Conservation (phyloP, 2,329 filamentous ascomycete species). For the Parascedosporium putredinis region DNA sequence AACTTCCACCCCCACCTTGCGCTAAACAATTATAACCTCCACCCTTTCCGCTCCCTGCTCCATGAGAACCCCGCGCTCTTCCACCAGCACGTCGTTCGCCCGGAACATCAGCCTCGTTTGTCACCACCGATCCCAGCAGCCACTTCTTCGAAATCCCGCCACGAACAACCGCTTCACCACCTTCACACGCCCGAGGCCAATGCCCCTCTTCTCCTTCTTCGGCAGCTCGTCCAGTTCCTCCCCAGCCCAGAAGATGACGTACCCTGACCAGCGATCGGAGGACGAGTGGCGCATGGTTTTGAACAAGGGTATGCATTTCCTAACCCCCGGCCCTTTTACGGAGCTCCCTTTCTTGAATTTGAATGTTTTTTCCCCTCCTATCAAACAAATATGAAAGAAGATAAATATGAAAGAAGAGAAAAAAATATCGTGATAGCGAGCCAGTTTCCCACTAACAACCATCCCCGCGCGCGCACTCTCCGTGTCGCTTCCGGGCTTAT, state of each 20-base stretch:
- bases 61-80: no score
- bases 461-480: no score
- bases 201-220: constrained; percentile 71
- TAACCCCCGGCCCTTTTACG: background rate
- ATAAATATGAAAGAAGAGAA: constrained; percentile 5
- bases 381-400: background rate
- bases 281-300: constrained; percentile 86
- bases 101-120: no score
- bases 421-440: no score
- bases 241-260: constrained; percentile 40
- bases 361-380: no score
- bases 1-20: no score
- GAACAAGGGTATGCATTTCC: constrained; percentile 34
- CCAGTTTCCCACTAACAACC: no score
- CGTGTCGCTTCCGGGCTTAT: no score
- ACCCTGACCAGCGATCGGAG: constrained; percentile 69
- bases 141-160: background rate
- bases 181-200: constrained; percentile 33
- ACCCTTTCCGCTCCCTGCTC: no score
- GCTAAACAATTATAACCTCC: no score
- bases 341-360: background rate
- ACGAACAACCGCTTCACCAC: background rate
- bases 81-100: no score
- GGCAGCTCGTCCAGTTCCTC: constrained; percentile 54
- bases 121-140: no score